These are phyloP conservation scores for Phytophthora idaei DNA, from an alignment of 352 stramenopile genomes.

Conservation along the genomic window DNA sequence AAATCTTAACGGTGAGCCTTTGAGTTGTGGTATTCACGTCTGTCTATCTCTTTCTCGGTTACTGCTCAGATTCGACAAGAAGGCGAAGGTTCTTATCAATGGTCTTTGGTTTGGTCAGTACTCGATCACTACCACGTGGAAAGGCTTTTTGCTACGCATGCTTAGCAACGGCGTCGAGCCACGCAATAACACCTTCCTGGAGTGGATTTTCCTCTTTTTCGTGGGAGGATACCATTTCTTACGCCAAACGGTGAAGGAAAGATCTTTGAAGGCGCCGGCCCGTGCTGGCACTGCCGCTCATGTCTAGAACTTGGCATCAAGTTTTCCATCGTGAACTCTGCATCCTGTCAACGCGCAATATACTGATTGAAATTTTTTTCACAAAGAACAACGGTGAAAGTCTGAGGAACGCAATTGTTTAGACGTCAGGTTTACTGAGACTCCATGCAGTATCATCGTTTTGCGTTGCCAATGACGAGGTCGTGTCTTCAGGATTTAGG, in stretches of 20 bases:
- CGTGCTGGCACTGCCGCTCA: constrained; percentile 18
- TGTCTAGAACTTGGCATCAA: constrained; percentile 18
- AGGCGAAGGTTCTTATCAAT: constrained; percentile 60
- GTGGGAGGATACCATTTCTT: constrained; percentile 32
- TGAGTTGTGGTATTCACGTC: constrained; percentile 2
- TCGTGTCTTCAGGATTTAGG: too few species aligned
- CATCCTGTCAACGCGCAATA: not conserved
- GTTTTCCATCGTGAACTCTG: not conserved
- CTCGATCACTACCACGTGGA: constrained; percentile 64
- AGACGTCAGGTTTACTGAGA: too few species aligned
- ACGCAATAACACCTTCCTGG: constrained; percentile 67
- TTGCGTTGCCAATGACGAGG: too few species aligned
- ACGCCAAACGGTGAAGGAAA: constrained; percentile 34
- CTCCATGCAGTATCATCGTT: too few species aligned
- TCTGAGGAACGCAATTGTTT: not conserved
- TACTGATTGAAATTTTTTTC: too few species aligned
- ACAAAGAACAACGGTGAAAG: not conserved
- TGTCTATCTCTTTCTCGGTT: not conserved
- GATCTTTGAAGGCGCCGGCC: constrained; percentile 19
- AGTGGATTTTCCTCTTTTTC: constrained; percentile 62
- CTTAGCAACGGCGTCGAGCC: constrained; percentile 64
- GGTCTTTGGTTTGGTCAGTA: constrained; percentile 63
- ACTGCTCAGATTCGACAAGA: constrained; percentile 37
- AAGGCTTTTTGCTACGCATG: constrained; percentile 55
- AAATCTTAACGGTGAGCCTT: not conserved